These are phyloP conservation scores for Phialophora macrospora DNA, from an alignment of 2,329 filamentous ascomycete species.

Conservation along the genomic window DNA sequence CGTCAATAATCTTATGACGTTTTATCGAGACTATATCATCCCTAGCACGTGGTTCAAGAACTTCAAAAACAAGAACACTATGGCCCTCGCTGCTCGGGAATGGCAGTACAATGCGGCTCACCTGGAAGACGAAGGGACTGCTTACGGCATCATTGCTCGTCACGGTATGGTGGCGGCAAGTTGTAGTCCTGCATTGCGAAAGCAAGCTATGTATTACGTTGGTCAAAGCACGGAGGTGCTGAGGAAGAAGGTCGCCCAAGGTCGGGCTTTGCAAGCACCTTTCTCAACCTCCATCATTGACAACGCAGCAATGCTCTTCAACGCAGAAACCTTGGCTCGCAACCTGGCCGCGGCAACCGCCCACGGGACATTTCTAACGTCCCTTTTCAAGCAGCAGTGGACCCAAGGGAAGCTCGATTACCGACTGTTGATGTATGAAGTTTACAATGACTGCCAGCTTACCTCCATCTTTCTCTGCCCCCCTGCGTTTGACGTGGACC, in stretches of 20 bases:
- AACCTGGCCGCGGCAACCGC: slow-evolving; percentile 13
- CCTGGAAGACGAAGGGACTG: slow-evolving; percentile 13
- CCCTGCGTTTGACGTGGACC: slow-evolving; percentile 22
- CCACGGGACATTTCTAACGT: slow-evolving; percentile 20
- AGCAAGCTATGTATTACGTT: neutral
- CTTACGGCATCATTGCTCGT: slow-evolving; percentile 6
- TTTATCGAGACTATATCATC: slow-evolving; percentile 23
- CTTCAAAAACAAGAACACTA: slow-evolving; percentile 14
- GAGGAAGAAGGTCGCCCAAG: slow-evolving; percentile 8
- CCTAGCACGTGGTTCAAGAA: slow-evolving; percentile 11
- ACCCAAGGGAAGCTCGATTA: slow-evolving; percentile 17
- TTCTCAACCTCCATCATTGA: slow-evolving; percentile 2
- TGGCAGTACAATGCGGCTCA: slow-evolving; percentile 18
- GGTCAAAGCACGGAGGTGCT: slow-evolving; percentile 7
- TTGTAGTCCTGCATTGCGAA: slow-evolving; percentile 8
- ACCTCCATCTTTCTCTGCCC: slow-evolving; percentile 22
- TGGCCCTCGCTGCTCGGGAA: slow-evolving; percentile 7
- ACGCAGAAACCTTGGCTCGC: slow-evolving; percentile 3
- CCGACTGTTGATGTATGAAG: slow-evolving; percentile 19
- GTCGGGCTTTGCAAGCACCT: neutral
- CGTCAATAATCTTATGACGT: slow-evolving; percentile 22
- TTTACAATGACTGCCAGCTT: slow-evolving; percentile 23
- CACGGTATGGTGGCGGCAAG: slow-evolving; percentile 13
- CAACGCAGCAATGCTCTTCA: slow-evolving; percentile 15
- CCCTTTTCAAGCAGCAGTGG: slow-evolving; percentile 15